These are phyloP conservation scores for Neofusicoccum kwambonambiense DNA, from an alignment of 2,329 filamentous ascomycete species.

Conservation along the genomic window DNA sequence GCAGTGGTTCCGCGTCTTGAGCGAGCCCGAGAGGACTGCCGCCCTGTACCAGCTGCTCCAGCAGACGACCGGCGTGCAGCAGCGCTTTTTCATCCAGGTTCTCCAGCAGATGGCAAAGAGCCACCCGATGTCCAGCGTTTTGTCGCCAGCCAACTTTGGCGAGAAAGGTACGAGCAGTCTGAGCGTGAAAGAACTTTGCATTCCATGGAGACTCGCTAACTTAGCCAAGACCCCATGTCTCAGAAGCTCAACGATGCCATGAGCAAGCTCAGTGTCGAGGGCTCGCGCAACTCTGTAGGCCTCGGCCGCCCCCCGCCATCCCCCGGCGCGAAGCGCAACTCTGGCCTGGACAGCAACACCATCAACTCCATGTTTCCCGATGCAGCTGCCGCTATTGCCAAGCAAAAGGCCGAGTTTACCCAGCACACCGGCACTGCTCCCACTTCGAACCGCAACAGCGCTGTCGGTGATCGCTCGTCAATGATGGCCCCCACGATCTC, in stretches of 20 bases:
- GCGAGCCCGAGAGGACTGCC: constrained; percentile 92
- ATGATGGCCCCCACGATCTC: constrained; percentile 74
- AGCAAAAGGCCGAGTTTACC: constrained; percentile 95
- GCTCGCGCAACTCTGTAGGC: constrained; percentile 79
- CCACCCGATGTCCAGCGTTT: constrained; percentile 91
- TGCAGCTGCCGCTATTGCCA: constrained; percentile 95
- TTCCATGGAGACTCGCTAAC: constrained; percentile 23
- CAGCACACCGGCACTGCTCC: constrained; percentile 90
- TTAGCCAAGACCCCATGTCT: constrained; percentile 81
- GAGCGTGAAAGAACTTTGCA: not conserved
- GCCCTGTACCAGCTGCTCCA: constrained; percentile 93
- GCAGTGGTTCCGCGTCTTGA: constrained; percentile 98
- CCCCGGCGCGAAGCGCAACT: constrained; percentile 82
- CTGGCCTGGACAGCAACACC: constrained; percentile 85
- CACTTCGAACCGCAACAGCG: constrained; percentile 89
- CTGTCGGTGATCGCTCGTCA: constrained; percentile 72
- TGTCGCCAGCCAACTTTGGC: constrained; percentile 88
- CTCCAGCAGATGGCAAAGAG: constrained; percentile 98
- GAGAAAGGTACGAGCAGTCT: constrained; percentile 71
- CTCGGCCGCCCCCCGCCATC: constrained; percentile 70
- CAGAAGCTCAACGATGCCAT: constrained; percentile 94
- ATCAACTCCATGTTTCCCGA: constrained; percentile 99
- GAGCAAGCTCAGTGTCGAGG: constrained; percentile 88
- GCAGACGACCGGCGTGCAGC: constrained; percentile 98
- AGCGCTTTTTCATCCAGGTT: constrained; percentile 98